phyloP scores from a whole-genome alignment of 2,329 filamentous ascomycete species.

The Huntiella bhutanensis region DNA sequence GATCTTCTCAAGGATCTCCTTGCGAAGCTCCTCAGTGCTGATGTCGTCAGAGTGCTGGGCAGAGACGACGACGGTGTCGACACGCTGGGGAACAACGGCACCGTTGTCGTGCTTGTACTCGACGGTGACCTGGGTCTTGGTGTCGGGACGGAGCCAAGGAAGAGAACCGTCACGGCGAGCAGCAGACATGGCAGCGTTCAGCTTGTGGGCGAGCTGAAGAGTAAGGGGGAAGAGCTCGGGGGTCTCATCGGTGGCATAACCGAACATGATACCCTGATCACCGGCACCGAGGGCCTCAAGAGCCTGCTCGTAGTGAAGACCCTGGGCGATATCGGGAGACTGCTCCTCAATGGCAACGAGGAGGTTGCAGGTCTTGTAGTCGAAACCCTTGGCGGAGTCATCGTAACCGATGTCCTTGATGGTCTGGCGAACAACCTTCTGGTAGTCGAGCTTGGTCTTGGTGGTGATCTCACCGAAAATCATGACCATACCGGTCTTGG shows the following conservation, averaged over 20 bases:
- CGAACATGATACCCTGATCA: slow-evolving; percentile 99
- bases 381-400: slow-evolving; percentile 90
- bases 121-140: slow-evolving; percentile 98
- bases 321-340: slow-evolving; percentile 96
- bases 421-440: slow-evolving; percentile 82
- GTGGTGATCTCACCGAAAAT: slow-evolving; percentile 97
- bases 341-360: slow-evolving; percentile 98
- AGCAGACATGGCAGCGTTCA: slow-evolving; percentile 84
- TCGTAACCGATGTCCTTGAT: slow-evolving; percentile 99
- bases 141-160: slow-evolving; percentile 92
- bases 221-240: slow-evolving; percentile 92
- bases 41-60: slow-evolving; percentile 85
- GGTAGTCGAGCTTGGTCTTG: slow-evolving; percentile 90
- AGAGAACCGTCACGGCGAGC: slow-evolving; percentile 74
- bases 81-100: slow-evolving; percentile 76
- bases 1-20: slow-evolving; percentile 94
- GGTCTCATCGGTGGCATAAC: slow-evolving; percentile 98
- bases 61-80: slow-evolving; percentile 92
- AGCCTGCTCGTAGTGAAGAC: slow-evolving; percentile 93
- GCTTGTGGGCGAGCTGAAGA: slow-evolving; percentile 84
- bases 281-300: slow-evolving; percentile 95
- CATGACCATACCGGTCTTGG: slow-evolving; percentile 99
- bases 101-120: slow-evolving; percentile 96
- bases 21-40: slow-evolving; percentile 76
- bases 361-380: slow-evolving; percentile 99